Percentiles rank a stretch among this genome's conserved stretches.
These are phyloP conservation scores for Wickerhamomyces xylosicus DNA, from an alignment of 805 yeast species.

Conservation along the genomic window DNA sequence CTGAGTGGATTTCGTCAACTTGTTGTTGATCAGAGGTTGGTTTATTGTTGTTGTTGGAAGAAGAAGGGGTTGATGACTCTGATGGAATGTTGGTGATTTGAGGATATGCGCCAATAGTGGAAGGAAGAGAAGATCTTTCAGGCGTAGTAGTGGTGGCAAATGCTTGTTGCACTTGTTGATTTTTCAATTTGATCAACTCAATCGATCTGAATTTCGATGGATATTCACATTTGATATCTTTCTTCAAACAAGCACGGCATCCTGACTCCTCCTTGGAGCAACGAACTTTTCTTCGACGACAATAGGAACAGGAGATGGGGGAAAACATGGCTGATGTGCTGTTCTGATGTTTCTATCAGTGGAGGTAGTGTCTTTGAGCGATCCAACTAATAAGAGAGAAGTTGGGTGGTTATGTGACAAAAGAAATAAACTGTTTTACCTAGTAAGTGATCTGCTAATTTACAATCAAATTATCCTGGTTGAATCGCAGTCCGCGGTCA, in stretches of 20 bases:
- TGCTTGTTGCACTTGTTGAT: not conserved
- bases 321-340: constrained; percentile 10
- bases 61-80: too few relatives aligned
- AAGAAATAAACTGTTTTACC: too few relatives aligned
- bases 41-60: not conserved
- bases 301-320: constrained; percentile 18
- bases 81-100: too few relatives aligned
- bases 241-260: constrained; percentile 11
- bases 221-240: constrained; percentile 10
- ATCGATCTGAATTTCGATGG: constrained; percentile 18
- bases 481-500: too few relatives aligned
- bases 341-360: too few relatives aligned
- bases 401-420: too few relatives aligned
- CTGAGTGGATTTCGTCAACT: too few relatives aligned
- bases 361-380: not conserved
- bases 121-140: not conserved
- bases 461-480: too few relatives aligned
- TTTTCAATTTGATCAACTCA: constrained; percentile 7
- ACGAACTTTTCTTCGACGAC: constrained; percentile 18
- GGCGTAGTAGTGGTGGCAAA: not conserved
- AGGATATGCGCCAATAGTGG: too few relatives aligned
- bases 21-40: not conserved
- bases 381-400: too few relatives aligned
- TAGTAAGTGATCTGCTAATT: too few relatives aligned
- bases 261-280: constrained; percentile 11